These are phyloP conservation scores for Tuber melanosporum DNA, from an alignment of 495 filamentous ascomycete genomes.

Conservation along the genomic window DNA sequence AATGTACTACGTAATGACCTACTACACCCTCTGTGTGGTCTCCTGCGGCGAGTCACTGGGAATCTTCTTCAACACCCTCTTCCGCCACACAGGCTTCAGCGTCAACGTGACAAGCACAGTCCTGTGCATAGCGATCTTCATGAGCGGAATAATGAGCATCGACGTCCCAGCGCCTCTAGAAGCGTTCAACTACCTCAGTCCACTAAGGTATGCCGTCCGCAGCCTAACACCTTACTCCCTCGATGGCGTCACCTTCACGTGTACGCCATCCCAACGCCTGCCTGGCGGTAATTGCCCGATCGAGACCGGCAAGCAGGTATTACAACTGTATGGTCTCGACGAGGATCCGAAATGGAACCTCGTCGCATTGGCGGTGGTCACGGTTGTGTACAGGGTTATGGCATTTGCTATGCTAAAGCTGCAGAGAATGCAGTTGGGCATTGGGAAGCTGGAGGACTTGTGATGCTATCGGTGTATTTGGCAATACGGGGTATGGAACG, in stretches of 20 bases:
- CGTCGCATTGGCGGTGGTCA: constrained; percentile 53
- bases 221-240: constrained; percentile 58
- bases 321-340: constrained; percentile 58
- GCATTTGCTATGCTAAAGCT: constrained; percentile 57
- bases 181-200: constrained; percentile 62
- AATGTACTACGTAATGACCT: constrained; percentile 60
- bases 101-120: constrained; percentile 61
- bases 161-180: constrained; percentile 59
- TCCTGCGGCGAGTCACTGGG: constrained; percentile 68
- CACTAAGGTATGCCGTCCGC: constrained; percentile 59
- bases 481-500: background rate
- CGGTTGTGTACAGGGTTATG: constrained; percentile 57
- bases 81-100: constrained; percentile 66
- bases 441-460: constrained; percentile 11
- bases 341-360: constrained; percentile 54
- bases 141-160: constrained; percentile 63
- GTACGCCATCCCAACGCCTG: constrained; percentile 51
- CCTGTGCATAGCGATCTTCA: constrained; percentile 58
- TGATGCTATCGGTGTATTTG: background rate
- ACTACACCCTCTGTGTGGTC: constrained; percentile 66
- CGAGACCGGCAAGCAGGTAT: constrained; percentile 55
- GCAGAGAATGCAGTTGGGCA: constrained; percentile 40
- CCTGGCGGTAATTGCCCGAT: constrained; percentile 56
- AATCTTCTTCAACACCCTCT: constrained; percentile 71
- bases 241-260: constrained; percentile 53